Conservation (phyloP, 768 basidiomycete genomes). For the Fomitopsis pulvina region DNA sequence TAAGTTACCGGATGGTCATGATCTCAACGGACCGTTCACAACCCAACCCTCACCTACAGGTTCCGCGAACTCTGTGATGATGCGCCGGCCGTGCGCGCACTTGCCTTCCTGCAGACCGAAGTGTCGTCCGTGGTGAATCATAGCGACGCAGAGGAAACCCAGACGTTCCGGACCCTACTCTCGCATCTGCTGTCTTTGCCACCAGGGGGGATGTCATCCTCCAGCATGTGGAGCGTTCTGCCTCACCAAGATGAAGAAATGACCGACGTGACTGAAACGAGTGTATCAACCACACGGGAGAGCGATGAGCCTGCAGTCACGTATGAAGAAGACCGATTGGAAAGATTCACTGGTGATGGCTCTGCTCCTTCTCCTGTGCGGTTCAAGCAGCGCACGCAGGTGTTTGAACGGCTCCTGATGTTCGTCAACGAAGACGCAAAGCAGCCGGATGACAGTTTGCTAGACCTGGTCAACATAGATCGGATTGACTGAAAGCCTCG, state of each 20-base stretch:
- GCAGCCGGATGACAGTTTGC: slow-evolving; percentile 56
- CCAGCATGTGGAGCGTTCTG: background rate
- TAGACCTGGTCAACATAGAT: slow-evolving; percentile 50
- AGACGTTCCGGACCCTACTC: slow-evolving; percentile 58
- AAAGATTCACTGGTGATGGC: slow-evolving; percentile 12
- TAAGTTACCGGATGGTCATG: slow-evolving; percentile 29
- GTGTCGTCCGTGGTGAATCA: slow-evolving; percentile 72
- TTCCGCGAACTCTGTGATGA: slow-evolving; percentile 82
- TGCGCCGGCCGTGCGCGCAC: slow-evolving; percentile 51
- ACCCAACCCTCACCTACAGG: slow-evolving; percentile 29
- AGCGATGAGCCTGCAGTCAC: slow-evolving; percentile 3
- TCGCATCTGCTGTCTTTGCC: slow-evolving; percentile 46
- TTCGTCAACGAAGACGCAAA: slow-evolving; percentile 60
- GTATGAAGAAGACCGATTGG: slow-evolving; percentile 23
- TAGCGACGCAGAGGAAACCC: slow-evolving; percentile 50
- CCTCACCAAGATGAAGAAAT: slow-evolving; percentile 1
- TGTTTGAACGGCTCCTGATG: slow-evolving; percentile 61
- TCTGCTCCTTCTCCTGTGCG: slow-evolving; percentile 35
- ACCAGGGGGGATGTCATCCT: background rate
- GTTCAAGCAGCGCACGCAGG: slow-evolving; percentile 59
- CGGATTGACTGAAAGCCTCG: background rate
- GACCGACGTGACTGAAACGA: background rate
- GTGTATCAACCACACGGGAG: background rate
- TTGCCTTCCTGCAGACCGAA: slow-evolving; percentile 63
- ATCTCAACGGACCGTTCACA: background rate